Evolutionary conservation across 2,329 filamentous ascomycete genomes (phyloP).

Genomic region (Cladorrhinum sp.): DNA sequence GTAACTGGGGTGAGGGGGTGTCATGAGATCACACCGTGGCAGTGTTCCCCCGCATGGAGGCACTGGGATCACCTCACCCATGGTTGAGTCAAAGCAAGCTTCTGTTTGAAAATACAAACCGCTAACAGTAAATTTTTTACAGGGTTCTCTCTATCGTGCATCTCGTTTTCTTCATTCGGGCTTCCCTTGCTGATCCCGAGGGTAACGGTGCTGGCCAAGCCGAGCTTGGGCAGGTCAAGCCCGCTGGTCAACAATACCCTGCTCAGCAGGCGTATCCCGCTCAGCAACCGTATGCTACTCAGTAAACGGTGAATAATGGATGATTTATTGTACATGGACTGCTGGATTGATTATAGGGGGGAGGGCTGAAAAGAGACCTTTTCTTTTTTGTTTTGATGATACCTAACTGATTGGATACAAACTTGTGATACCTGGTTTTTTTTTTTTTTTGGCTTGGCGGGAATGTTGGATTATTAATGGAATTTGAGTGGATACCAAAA

Average conservation of each 20-base stretch:
- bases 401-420: not conserved
- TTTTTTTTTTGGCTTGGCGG: not conserved
- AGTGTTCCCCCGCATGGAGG: not conserved
- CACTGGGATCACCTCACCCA: not conserved
- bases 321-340: no score
- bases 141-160: slow-evolving; percentile 41
- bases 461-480: not conserved
- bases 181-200: slow-evolving; percentile 29
- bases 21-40: not conserved
- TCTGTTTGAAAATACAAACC: not conserved
- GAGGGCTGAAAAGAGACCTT: not conserved
- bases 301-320: not conserved
- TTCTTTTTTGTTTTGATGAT: not conserved
- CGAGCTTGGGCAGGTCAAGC: slow-evolving; percentile 32
- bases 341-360: no score
- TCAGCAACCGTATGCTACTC: slow-evolving; percentile 13
- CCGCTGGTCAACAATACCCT: slow-evolving; percentile 10
- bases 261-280: slow-evolving; percentile 11
- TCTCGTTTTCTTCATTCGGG: slow-evolving; percentile 39
- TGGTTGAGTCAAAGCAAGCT: no score
- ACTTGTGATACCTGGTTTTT: not conserved
- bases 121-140: not conserved
- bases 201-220: slow-evolving; percentile 23
- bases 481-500: not conserved
- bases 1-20: not conserved